Evolutionary conservation across 73 alveolate species (phyloP).

Genomic region (Stentor roeselii): DNA sequence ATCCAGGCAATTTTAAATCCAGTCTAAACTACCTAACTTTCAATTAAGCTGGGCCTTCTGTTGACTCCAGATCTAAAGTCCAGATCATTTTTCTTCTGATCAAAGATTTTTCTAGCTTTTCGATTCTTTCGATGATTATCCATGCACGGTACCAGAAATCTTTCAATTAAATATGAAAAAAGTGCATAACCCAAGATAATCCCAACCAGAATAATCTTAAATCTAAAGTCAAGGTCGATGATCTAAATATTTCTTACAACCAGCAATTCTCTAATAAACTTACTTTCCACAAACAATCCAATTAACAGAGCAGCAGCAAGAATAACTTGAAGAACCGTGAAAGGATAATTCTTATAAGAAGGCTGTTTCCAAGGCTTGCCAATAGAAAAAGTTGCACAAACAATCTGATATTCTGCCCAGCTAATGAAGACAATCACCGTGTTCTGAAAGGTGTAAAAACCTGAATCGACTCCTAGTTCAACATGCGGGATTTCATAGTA

Average conservation of each 20-base stretch:
- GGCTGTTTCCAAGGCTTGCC: constrained; percentile 94
- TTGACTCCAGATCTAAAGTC: too few species aligned
- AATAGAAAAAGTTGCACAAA: constrained; percentile 80
- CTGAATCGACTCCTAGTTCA: constrained; percentile 25
- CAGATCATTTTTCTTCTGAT: too few species aligned
- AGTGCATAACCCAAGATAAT: not conserved
- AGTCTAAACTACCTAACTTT: too few species aligned
- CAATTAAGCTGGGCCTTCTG: too few species aligned
- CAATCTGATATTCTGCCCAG: constrained; percentile 71
- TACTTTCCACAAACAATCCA: not conserved
- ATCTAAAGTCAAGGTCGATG: not conserved
- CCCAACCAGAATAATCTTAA: not conserved
- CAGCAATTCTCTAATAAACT: not conserved
- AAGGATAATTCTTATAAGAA: constrained; percentile 68
- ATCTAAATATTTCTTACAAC: constrained; percentile 4
- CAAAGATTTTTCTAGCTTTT: too few species aligned
- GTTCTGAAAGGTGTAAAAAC: constrained; percentile 69
- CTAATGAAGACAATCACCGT: constrained; percentile 77
- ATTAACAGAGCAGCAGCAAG: not conserved
- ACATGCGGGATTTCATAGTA: constrained; percentile 27
- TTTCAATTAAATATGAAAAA: not conserved
- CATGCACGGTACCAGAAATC: not conserved
- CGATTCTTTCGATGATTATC: too few species aligned
- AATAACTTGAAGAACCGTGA: constrained; percentile 33
- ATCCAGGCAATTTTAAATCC: too few species aligned